These are phyloP conservation scores for Moelleriella libera DNA, from an alignment of 2,329 filamentous ascomycete genomes.

Conservation along the genomic window DNA sequence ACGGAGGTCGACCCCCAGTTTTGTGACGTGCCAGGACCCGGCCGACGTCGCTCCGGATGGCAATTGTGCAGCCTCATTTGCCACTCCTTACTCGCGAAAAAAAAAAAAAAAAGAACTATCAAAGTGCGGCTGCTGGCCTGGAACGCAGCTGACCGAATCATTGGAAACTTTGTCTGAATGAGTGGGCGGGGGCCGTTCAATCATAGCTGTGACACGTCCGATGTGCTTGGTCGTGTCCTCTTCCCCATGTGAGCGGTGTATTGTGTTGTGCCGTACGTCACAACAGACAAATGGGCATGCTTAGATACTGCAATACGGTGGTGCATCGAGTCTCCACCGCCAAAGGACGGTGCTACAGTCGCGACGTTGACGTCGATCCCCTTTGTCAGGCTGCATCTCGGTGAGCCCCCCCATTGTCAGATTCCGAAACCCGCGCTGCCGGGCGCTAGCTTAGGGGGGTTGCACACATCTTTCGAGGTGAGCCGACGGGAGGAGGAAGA, in stretches of 20 bases:
- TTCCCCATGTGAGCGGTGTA: not conserved
- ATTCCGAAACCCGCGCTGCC: not conserved
- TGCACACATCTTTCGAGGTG: not conserved
- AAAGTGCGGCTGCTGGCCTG: not conserved
- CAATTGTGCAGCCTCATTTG: conserved; percentile 1
- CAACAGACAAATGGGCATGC: not conserved
- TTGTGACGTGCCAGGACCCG: conserved; percentile 1
- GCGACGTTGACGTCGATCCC: not conserved
- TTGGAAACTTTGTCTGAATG: not conserved
- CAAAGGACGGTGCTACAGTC: not conserved
- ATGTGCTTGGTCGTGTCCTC: not conserved
- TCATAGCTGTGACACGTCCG: not conserved
- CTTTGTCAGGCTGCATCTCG: not conserved
- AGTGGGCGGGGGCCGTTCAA: not conserved
- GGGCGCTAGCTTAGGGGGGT: not conserved
- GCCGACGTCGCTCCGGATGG: not conserved
- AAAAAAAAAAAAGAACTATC: not conserved
- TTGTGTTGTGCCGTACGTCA: not conserved
- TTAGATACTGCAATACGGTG: not conserved
- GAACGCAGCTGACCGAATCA: not conserved
- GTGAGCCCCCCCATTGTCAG: not conserved
- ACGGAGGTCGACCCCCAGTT: not conserved
- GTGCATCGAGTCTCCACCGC: not conserved
- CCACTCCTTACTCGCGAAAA: not conserved
- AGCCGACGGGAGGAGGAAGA: not conserved